Base-by-base conservation (phyloP, 1,284 basidiomycete species). In the Apiotrichum akiyoshidainum region DNA sequence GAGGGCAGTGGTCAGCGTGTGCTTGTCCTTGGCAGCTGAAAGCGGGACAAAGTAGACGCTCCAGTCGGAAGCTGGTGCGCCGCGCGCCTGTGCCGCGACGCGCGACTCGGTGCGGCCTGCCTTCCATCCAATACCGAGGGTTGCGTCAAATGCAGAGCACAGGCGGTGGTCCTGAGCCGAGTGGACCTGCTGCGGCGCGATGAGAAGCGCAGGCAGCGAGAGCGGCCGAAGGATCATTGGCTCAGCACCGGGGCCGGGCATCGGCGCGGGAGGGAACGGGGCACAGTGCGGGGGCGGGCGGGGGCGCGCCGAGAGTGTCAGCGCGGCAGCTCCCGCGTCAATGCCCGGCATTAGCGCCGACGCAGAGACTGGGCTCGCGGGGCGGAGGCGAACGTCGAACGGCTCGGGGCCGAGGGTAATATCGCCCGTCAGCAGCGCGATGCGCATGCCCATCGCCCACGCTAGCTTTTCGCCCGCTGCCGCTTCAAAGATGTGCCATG, bases 1-100 rank as follows among this genome's bases (percentile, higher is more conserved):
- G 9, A 63, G 58, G 16, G 53, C 16, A 26, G 19, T 47, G 10
- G 37, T 44, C 6, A 41, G 35, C 40, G 22, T 42, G n/a, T 53
- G 57, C 50, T 60, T 31, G 26, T 31, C 26, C 26, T 31, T 31
- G 26, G 26, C 63, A 59, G 57, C 19, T 14, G 44, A 31, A 7
- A 67, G 41, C 0, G 70, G 70, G 1, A 73, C 67, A 66, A 71
- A 74, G 62, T 62, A 70, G 22, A 72, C 54, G 17, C 65, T 61
- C 69, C 70, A 74, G 33, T 70, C 67, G 0, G 61, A 34, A 8
- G 57, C 57, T 0, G n/a, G 21, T 22, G 40, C 49, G 26, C 59
- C 65, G 21, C 45, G 50, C 9, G 68, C 53, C 19, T 61, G 61
- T 6, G 64, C 54, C 2, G 52, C 55, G 21, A 67, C 52, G n/a